A percentile compares a stretch with the other conserved stretches of the same genome.
phyloP scores from a whole-genome alignment of 495 filamentous ascomycete species.

The Penicillium bialowiezense region DNA sequence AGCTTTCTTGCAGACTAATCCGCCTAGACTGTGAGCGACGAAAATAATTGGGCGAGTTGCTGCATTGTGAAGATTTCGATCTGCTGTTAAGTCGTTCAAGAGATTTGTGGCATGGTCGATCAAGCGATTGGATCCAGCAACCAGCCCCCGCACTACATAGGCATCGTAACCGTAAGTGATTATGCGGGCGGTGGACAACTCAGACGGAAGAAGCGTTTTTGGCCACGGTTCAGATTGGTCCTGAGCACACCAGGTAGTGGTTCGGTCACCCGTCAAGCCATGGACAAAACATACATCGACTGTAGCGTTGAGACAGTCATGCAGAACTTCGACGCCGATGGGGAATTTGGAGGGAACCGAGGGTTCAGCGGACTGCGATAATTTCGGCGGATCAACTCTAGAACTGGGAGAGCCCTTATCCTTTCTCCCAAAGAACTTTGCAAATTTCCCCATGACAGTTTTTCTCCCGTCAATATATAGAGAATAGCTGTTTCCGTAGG shows the following conservation, averaged over 20 bases:
- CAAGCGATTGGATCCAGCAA: constrained; percentile 17
- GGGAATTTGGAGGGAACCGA: no score
- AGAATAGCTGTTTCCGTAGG: no score
- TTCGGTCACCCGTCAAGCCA: constrained; percentile 27
- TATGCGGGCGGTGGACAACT: constrained; percentile 21
- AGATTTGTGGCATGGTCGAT: constrained; percentile 26
- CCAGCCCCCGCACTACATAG: constrained; percentile 14
- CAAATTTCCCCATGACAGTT: no score
- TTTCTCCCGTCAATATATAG: no score
- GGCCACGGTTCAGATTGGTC: constrained; percentile 22
- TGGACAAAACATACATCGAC: constrained; percentile 34
- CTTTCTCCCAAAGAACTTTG: no score
- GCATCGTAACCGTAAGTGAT: constrained; percentile 31
- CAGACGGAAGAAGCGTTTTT: constrained; percentile 16
- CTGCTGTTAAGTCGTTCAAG: constrained; percentile 19
- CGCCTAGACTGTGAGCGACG: constrained; percentile 31
- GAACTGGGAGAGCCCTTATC: no score
- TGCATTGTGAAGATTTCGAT: constrained; percentile 12
- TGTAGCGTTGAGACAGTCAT: constrained; percentile 15
- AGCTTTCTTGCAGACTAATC: constrained; percentile 31
- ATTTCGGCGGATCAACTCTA: no score
- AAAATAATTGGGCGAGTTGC: constrained; percentile 26
- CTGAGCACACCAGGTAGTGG: constrained; percentile 25
- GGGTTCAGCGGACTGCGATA: no score
- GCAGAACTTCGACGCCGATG: constrained; percentile 12